Evolutionary conservation across 495 filamentous ascomycete genomes (phyloP).

Genomic region (Xylaria castorea): DNA sequence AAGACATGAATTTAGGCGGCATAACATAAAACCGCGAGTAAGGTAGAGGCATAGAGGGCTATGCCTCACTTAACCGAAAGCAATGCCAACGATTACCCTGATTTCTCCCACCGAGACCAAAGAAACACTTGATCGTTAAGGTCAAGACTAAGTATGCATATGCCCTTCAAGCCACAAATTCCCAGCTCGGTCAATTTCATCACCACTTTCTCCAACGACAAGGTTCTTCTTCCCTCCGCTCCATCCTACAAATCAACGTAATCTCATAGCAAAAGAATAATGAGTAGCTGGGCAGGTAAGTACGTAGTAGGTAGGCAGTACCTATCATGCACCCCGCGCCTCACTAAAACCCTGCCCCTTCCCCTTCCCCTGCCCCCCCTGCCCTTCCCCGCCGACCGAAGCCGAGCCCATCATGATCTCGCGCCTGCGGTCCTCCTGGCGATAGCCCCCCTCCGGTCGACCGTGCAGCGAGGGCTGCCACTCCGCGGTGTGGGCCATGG

Average conservation of each 20-base stretch:
- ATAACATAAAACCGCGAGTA: not conserved
- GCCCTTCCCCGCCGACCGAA: not conserved
- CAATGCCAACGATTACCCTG: not conserved
- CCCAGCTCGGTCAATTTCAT: not conserved
- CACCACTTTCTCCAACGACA: not conserved
- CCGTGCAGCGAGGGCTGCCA: conserved; percentile 53
- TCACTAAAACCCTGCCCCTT: conserved; percentile 1
- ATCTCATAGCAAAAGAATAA: not conserved
- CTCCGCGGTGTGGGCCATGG: conserved; percentile 43
- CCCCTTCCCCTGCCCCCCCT: not conserved
- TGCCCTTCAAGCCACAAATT: not conserved
- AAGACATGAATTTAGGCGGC: not conserved
- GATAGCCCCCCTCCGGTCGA: conserved; percentile 52
- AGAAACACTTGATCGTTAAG: not conserved
- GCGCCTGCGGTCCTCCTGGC: conserved; percentile 55
- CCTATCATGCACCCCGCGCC: conserved; percentile 5
- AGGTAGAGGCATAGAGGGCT: not conserved
- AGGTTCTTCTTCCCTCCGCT: not conserved
- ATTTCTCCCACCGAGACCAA: not conserved
- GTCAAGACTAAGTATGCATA: not conserved
- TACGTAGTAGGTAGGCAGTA: no score
- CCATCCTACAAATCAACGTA: not conserved
- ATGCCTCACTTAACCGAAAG: not conserved
- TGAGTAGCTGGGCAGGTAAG: not conserved
- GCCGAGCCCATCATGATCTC: conserved; percentile 38